Percentiles rank a stretch among this genome's conserved stretches.
Evolutionary conservation across 495 filamentous ascomycete species (phyloP).

Genomic region (Penicillium longicatenatum): DNA sequence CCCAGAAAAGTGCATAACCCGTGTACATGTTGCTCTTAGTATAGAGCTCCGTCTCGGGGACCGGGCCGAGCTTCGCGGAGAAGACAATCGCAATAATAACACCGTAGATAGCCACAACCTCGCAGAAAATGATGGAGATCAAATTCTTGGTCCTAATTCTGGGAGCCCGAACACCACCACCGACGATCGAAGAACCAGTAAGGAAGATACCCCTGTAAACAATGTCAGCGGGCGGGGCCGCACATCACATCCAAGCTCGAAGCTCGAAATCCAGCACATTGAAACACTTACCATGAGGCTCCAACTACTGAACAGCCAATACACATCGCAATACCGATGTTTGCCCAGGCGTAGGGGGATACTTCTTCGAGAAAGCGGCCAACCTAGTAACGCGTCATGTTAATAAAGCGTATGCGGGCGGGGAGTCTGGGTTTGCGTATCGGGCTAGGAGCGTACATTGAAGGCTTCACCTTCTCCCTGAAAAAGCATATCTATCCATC

Average conservation of each 20-base stretch:
- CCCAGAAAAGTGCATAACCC: slow-evolving; percentile 97
- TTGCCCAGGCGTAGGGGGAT: slow-evolving; percentile 93
- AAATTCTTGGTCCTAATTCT: slow-evolving; percentile 98
- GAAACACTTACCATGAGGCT: slow-evolving; percentile 81
- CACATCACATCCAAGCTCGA: neutral
- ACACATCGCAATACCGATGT: slow-evolving; percentile 87
- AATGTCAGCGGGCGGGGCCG: slow-evolving; percentile 27
- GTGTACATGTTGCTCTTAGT: slow-evolving; percentile 81
- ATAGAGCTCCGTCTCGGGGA: slow-evolving; percentile 55
- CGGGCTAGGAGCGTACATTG: slow-evolving; percentile 65
- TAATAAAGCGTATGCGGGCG: slow-evolving; percentile 16
- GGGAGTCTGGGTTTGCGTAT: neutral
- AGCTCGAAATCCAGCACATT: neutral
- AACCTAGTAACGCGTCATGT: slow-evolving; percentile 57
- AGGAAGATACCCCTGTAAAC: slow-evolving; percentile 94
- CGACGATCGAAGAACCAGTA: slow-evolving; percentile 97
- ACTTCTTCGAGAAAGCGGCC: slow-evolving; percentile 92
- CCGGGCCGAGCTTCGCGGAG: slow-evolving; percentile 73
- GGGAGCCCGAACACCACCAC: slow-evolving; percentile 92
- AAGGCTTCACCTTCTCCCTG: slow-evolving; percentile 94
- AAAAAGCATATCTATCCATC: slow-evolving; percentile 86
- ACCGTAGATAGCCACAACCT: slow-evolving; percentile 99
- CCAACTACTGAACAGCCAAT: slow-evolving; percentile 95
- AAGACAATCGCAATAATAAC: slow-evolving; percentile 99
- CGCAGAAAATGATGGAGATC: slow-evolving; percentile 99